Conservation (phyloP, 306 rosid species). For the Herpetospermum pedunculosum region DNA sequence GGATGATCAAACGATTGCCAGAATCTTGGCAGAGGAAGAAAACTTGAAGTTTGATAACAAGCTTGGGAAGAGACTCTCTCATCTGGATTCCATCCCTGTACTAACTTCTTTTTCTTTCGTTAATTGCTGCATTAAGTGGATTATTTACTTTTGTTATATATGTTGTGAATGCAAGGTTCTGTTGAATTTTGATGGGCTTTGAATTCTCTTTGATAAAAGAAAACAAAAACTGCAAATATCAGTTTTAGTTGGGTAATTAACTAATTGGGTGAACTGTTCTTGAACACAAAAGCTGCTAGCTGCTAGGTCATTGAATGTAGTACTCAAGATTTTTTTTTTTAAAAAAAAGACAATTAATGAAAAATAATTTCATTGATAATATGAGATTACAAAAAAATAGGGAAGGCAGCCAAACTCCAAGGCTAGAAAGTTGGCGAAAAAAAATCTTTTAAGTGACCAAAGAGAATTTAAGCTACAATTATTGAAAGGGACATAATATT, state of each 20-base stretch:
- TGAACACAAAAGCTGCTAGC: background rate
- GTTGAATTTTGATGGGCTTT: background rate
- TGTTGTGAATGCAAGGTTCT: background rate
- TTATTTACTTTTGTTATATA: background rate
- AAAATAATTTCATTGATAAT: background rate
- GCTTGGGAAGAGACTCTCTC: constrained; percentile 84
- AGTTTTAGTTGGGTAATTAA: background rate
- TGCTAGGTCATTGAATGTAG: background rate
- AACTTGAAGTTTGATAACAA: constrained; percentile 22
- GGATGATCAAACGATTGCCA: constrained; percentile 85
- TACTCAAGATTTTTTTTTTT: background rate
- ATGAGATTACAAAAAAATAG: background rate
- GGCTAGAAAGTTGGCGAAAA: background rate
- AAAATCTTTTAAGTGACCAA: background rate
- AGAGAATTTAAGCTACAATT: background rate
- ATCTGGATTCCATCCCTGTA: constrained; percentile 93
- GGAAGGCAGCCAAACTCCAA: background rate
- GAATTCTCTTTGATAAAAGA: background rate
- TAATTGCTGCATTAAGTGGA: background rate
- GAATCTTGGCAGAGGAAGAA: constrained; percentile 58
- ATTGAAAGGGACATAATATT: background rate
- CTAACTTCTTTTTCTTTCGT: background rate
- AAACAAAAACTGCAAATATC: background rate
- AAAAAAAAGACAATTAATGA: background rate
- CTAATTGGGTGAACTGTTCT: background rate